Conservation (phyloP, 305 asterid genomes). For the Fraxinus latifolia region DNA sequence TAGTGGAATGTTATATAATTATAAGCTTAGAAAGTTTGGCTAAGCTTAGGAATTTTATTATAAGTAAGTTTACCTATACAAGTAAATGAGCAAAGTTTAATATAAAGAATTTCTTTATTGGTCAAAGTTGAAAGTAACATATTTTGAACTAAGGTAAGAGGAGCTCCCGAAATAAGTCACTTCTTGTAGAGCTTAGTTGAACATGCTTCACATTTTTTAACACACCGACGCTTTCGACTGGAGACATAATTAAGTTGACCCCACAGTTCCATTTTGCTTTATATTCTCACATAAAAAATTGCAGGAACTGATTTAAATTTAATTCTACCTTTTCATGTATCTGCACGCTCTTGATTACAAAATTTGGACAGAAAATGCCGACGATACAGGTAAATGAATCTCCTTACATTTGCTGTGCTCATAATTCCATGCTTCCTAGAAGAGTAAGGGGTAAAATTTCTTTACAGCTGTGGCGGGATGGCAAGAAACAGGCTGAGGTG, state of each 20-base stretch:
- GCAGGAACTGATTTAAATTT: conserved; percentile 21
- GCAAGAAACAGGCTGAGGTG: conserved; percentile 78
- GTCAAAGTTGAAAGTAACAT: background rate
- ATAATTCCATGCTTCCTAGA: background rate
- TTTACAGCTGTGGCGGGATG: conserved; percentile 75
- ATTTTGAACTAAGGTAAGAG: background rate
- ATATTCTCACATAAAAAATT: background rate
- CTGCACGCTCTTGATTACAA: conserved; percentile 17
- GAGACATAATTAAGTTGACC: background rate
- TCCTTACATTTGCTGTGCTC: background rate
- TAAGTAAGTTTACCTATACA: background rate
- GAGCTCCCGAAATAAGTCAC: background rate
- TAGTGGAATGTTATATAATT: background rate
- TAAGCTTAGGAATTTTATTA: background rate
- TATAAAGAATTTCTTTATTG: background rate
- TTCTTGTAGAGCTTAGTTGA: background rate
- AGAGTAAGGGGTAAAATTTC: background rate
- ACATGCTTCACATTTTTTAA: background rate
- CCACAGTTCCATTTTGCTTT: background rate
- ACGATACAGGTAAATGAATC: conserved; percentile 67
- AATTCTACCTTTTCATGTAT: conserved; percentile 36
- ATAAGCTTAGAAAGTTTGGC: background rate
- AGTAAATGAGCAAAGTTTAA: background rate
- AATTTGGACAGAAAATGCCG: conserved; percentile 85
- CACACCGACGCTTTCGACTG: background rate